phyloP scores from a whole-genome alignment of 2,329 filamentous ascomycete genomes.

The Ophiostoma tasmaniense region DNA sequence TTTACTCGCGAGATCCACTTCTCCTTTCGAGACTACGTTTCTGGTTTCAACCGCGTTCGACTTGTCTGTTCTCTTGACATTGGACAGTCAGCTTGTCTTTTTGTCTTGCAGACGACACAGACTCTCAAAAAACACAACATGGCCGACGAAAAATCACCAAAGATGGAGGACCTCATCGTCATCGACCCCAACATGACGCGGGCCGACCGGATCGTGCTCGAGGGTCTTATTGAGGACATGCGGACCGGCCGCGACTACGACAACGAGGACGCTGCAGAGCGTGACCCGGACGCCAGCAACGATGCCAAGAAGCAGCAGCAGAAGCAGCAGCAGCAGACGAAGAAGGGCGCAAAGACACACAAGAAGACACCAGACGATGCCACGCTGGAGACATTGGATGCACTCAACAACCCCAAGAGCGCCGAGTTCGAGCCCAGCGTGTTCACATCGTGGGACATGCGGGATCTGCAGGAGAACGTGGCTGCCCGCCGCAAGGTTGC shows the following conservation, averaged over 20 bases:
- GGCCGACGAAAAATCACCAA: background rate
- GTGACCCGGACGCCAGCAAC: constrained; percentile 15
- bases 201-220: constrained; percentile 34
- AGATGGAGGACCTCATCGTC: constrained; percentile 24
- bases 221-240: constrained; percentile 34
- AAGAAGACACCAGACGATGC: constrained; percentile 22
- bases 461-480: constrained; percentile 29
- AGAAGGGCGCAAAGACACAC: background rate
- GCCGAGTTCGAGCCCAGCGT: constrained; percentile 39
- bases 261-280: constrained; percentile 10
- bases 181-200: constrained; percentile 35
- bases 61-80: background rate
- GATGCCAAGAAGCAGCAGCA: constrained; percentile 11
- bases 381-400: constrained; percentile 32
- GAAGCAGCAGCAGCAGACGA: background rate
- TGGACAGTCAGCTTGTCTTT: background rate
- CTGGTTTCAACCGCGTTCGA: background rate
- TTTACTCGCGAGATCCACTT: constrained; percentile 4
- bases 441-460: constrained; percentile 35
- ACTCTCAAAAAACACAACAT: background rate
- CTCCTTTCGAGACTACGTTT: constrained; percentile 4
- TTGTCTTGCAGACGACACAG: background rate
- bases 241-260: constrained; percentile 21
- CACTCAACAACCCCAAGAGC: constrained; percentile 34
- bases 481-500: constrained; percentile 13